Evolutionary conservation across 2,329 filamentous ascomycete species (phyloP).

Genomic region (Pseudovirgaria hyperparasitica): DNA sequence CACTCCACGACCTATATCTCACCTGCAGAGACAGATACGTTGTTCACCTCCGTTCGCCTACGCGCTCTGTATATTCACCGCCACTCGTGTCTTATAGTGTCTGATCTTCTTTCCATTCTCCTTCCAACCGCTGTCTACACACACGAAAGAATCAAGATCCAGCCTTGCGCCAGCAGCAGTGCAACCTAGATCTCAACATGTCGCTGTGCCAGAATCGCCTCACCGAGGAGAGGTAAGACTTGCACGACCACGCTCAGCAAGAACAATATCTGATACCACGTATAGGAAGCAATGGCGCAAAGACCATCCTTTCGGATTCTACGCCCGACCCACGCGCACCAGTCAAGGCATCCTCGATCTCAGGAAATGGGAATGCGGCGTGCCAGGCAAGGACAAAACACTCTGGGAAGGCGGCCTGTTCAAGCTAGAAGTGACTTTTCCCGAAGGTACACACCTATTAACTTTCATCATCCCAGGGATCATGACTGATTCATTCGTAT

Average conservation of each 20-base stretch:
- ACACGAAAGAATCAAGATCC: no score
- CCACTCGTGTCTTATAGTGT: no score
- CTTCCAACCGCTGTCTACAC: no score
- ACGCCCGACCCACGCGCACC: conserved; percentile 74
- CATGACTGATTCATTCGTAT: conserved; percentile 4
- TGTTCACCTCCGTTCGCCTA: no score
- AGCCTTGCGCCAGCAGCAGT: not conserved
- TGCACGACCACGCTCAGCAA: not conserved
- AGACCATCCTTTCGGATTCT: conserved; percentile 97
- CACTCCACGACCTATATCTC: no score
- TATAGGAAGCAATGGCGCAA: conserved; percentile 87
- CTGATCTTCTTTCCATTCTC: no score
- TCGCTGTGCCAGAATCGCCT: conserved; percentile 72
- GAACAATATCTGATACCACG: conserved; percentile 8
- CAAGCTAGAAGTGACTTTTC: conserved; percentile 85
- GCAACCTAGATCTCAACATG: conserved; percentile 39
- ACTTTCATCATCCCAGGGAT: not conserved
- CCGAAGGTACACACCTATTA: conserved; percentile 56
- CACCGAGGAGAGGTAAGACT: conserved; percentile 23
- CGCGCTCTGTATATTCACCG: no score
- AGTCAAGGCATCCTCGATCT: conserved; percentile 73
- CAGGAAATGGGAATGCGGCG: conserved; percentile 92
- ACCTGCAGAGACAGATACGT: no score
- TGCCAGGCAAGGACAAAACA: conserved; percentile 92
- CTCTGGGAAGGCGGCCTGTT: conserved; percentile 97